A percentile compares a stretch with the other conserved stretches of the same genome.
Conservation (phyloP, 2,329 filamentous ascomycete species). For the Acephala macrosclerotiorum region DNA sequence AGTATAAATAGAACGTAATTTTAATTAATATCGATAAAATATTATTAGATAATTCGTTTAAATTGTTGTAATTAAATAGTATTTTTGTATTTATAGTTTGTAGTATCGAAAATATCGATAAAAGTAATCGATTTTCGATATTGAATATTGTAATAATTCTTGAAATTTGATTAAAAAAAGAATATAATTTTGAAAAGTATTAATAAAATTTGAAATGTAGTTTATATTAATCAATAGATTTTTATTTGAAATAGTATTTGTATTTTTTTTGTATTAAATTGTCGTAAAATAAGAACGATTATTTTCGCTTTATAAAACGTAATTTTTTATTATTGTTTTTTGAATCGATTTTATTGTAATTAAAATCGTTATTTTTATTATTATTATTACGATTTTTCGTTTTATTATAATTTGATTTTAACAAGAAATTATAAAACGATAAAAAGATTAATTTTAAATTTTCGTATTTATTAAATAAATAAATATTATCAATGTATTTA, state of each 20-base stretch:
- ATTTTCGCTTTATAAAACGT: constrained; percentile 33
- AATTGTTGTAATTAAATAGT: neutral
- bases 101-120: constrained; percentile 22
- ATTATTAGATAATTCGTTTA: constrained; percentile 22
- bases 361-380: constrained; percentile 27
- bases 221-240: neutral
- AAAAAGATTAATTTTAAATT: constrained; percentile 16
- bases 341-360: constrained; percentile 12
- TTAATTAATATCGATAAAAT: constrained; percentile 25
- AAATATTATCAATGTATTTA: neutral
- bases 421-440: constrained; percentile 21
- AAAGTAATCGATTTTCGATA: constrained; percentile 22
- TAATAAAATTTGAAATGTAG: neutral
- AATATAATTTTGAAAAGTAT: constrained; percentile 2
- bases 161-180: constrained; percentile 3
- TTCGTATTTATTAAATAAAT: neutral
- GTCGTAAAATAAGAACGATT: constrained; percentile 17
- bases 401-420: constrained; percentile 27
- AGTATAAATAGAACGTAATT: constrained; percentile 29
- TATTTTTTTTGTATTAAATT: constrained; percentile 16
- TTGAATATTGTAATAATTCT: constrained; percentile 12
- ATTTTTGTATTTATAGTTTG: constrained; percentile 27
- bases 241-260: constrained; percentile 13
- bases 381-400: constrained; percentile 17
- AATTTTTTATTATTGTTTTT: constrained; percentile 15